A percentile compares a stretch with the other conserved stretches of the same genome.
These are phyloP conservation scores for Claviceps sorghi DNA, from an alignment of 2,329 filamentous ascomycete genomes.

Conservation along the genomic window DNA sequence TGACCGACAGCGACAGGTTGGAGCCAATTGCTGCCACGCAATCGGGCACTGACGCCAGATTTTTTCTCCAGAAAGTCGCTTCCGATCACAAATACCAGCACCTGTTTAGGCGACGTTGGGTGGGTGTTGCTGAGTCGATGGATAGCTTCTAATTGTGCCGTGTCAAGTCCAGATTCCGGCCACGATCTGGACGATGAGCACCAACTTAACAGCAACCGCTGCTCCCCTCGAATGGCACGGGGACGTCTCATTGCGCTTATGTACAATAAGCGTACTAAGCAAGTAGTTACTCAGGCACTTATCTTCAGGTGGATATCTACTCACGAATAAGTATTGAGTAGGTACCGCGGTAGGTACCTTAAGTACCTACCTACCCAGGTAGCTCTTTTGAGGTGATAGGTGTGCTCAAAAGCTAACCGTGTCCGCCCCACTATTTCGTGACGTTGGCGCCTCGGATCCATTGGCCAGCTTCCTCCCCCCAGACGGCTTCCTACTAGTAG, in stretches of 20 bases:
- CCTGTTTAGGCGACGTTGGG: neutral
- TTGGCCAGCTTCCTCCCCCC: constrained; percentile 3
- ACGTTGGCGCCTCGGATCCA: neutral
- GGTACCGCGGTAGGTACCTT: too few species aligned
- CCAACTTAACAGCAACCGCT: neutral
- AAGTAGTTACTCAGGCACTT: too few species aligned
- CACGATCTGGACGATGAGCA: neutral
- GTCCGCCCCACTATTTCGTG: constrained; percentile 2
- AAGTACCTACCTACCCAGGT: neutral
- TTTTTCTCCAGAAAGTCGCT: neutral
- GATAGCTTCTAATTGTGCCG: neutral
- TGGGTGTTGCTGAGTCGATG: neutral
- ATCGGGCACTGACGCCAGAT: neutral
- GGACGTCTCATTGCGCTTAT: neutral
- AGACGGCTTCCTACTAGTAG: constrained; percentile 1
- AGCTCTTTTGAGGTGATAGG: too few species aligned
- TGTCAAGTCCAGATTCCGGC: neutral
- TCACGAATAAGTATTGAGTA: too few species aligned
- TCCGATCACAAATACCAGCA: neutral
- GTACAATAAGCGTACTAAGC: neutral
- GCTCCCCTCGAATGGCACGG: neutral
- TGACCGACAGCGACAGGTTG: neutral
- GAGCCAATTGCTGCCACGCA: neutral
- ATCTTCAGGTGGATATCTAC: too few species aligned
- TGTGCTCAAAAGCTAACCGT: constrained; percentile 1